Evolutionary conservation across 2,329 filamentous ascomycete genomes (phyloP).

Genomic region (Trichoderma gracile): DNA sequence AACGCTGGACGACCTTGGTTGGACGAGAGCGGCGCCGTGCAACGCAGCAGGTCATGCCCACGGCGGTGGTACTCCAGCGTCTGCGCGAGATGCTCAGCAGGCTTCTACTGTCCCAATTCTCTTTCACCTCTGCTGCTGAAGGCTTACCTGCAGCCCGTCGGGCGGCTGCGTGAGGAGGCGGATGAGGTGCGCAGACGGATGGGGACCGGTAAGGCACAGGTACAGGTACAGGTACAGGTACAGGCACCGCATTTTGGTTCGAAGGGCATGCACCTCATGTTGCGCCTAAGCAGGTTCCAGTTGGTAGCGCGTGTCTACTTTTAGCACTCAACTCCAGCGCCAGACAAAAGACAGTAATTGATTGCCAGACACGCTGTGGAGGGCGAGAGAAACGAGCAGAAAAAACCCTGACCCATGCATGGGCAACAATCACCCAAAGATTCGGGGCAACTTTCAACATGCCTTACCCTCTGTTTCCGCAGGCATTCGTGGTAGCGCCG

Average conservation of each 20-base stretch:
- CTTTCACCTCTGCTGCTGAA: background rate
- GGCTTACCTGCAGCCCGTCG: background rate
- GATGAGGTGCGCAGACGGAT: constrained; percentile 1
- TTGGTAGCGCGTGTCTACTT: constrained; percentile 5
- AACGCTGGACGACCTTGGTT: constrained; percentile 2
- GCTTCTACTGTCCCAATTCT: background rate
- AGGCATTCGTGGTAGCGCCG: background rate
- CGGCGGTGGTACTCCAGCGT: background rate
- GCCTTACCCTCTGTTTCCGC: too few species aligned
- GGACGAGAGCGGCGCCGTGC: constrained; percentile 5
- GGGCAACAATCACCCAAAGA: too few species aligned
- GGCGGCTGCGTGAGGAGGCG: constrained; percentile 18
- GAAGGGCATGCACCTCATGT: too few species aligned
- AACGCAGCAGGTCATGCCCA: background rate
- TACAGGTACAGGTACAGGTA: background rate
- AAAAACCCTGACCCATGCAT: background rate
- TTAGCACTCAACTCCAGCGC: constrained; percentile 3
- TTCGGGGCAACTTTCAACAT: too few species aligned
- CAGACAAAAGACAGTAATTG: background rate
- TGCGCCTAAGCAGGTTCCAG: background rate
- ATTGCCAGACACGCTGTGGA: background rate
- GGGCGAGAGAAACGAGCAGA: background rate
- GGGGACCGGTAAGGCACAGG: background rate
- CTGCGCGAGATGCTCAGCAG: background rate
- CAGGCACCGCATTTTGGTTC: background rate